Evolutionary conservation across 2,329 filamentous ascomycete genomes (phyloP).

Genomic region (Coleophoma cylindrospora): DNA sequence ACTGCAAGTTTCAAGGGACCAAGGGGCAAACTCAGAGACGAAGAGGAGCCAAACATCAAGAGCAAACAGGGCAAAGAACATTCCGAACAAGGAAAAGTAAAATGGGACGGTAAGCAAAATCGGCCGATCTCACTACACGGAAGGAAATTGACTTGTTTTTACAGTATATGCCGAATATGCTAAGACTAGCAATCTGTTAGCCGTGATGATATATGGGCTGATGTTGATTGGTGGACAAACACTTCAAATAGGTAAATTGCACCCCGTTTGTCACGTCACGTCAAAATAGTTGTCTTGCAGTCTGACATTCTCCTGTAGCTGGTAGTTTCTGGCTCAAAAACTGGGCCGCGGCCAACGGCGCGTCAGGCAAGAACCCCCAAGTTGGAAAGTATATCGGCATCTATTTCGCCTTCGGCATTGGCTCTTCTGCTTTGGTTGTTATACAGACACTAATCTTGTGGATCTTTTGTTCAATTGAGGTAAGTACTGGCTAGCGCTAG

Average conservation of each 20-base stretch:
- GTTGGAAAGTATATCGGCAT: constrained; percentile 90
- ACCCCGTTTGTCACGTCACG: constrained; percentile 5
- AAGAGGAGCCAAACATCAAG: constrained; percentile 68
- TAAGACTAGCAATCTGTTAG: constrained; percentile 84
- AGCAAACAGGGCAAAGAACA: constrained; percentile 85
- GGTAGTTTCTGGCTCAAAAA: constrained; percentile 90
- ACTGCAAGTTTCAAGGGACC: constrained; percentile 85
- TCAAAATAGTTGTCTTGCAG: constrained; percentile 12
- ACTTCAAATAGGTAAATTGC: constrained; percentile 64
- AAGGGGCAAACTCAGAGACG: constrained; percentile 77
- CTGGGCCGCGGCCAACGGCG: constrained; percentile 80
- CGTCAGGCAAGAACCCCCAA: constrained; percentile 61
- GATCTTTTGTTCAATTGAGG: constrained; percentile 99
- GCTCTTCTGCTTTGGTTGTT: constrained; percentile 78
- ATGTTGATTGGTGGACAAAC: constrained; percentile 77
- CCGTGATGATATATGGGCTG: constrained; percentile 74
- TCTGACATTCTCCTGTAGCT: constrained; percentile 34
- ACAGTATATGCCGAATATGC: constrained; percentile 87
- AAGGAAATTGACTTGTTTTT: constrained; percentile 13
- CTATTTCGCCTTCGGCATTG: constrained; percentile 92
- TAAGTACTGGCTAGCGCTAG: constrained; percentile 32
- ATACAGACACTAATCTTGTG: constrained; percentile 91
- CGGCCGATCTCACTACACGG: background rate
- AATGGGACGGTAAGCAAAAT: constrained; percentile 61
- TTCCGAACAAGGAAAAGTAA: constrained; percentile 92